A percentile compares a stretch with the other conserved stretches of the same genome.
Evolutionary conservation across 257 asterid species (phyloP).

Genomic region (Gentiana dahurica): DNA sequence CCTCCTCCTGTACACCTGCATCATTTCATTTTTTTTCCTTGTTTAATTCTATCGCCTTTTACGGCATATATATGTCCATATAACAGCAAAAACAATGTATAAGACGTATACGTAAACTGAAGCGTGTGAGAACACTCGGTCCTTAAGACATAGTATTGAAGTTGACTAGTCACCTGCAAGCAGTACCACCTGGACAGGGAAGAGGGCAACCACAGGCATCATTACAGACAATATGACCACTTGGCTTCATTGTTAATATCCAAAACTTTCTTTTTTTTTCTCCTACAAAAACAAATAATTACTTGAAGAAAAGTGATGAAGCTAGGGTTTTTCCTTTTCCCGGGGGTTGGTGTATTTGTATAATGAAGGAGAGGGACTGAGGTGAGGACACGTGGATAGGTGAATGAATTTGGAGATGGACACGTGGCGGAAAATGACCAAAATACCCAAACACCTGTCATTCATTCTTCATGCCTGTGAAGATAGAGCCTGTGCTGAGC

Average conservation of each 20-base stretch:
- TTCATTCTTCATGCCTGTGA: background rate
- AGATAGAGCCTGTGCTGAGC: no score
- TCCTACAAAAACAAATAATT: no score
- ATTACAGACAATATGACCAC: background rate
- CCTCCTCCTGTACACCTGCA: constrained; percentile 25
- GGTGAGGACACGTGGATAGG: background rate
- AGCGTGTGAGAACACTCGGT: no score
- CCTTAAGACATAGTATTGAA: background rate
- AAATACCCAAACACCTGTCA: constrained; percentile 1
- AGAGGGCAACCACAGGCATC: constrained; percentile 7
- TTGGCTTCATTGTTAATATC: background rate
- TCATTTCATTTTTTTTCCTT: background rate
- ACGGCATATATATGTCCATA: no score
- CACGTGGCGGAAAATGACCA: background rate
- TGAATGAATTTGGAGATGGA: background rate
- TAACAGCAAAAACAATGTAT: no score
- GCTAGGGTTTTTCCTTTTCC: background rate
- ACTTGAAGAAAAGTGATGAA: background rate
- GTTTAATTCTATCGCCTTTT: no score
- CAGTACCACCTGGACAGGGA: constrained; percentile 10
- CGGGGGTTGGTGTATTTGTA: background rate
- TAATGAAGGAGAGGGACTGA: background rate
- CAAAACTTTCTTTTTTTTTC: background rate
- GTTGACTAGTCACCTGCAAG: constrained; percentile 1
- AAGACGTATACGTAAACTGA: no score